Conservation (phyloP, 345 rosid genomes). For the Laguncularia racemosa region DNA sequence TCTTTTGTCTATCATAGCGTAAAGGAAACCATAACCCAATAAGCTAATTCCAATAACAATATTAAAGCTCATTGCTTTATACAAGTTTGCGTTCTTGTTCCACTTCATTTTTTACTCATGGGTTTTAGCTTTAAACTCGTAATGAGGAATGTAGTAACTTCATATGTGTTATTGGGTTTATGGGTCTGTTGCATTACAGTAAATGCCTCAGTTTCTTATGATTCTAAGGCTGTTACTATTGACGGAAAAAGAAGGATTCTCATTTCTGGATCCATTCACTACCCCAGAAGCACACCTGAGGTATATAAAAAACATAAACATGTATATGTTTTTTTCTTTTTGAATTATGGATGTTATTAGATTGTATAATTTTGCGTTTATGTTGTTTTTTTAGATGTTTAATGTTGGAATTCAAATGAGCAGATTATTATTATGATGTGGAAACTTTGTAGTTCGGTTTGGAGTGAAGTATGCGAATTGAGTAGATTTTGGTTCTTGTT, state of each 20-base stretch:
- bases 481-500: not conserved
- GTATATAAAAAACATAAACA: slow-evolving; percentile 17
- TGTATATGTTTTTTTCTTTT: not conserved
- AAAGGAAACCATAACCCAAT: no score
- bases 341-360: not conserved
- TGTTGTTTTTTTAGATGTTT: slow-evolving; percentile 1
- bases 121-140: slow-evolving; percentile 4
- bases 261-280: slow-evolving; percentile 96
- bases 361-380: not conserved
- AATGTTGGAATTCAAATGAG: not conserved
- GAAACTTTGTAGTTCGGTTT: not conserved
- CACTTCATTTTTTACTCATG: slow-evolving; percentile 3
- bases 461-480: no score
- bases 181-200: slow-evolving; percentile 31
- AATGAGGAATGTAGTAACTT: slow-evolving; percentile 39
- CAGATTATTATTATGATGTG: not conserved
- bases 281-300: slow-evolving; percentile 98
- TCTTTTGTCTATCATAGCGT: no score
- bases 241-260: slow-evolving; percentile 91
- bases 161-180: slow-evolving; percentile 16
- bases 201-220: slow-evolving; percentile 75
- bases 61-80: not conserved
- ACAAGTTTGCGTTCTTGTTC: not conserved
- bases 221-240: slow-evolving; percentile 69
- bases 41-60: no score